Evolutionary conservation across 2,329 filamentous ascomycete species (phyloP).

Genomic region (Cryphonectria radicalis): DNA sequence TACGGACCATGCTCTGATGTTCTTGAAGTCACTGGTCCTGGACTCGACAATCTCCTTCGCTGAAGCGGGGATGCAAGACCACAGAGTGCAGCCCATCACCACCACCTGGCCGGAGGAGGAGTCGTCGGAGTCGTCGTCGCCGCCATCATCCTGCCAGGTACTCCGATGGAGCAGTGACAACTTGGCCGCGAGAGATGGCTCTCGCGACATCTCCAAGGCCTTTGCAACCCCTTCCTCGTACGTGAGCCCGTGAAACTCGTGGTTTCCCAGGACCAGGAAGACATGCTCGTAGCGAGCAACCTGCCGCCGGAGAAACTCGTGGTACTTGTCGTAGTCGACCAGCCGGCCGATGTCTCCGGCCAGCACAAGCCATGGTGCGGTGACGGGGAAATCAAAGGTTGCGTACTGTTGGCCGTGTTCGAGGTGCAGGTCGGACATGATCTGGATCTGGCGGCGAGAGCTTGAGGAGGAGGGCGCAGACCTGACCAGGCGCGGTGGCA

Average conservation of each 20-base stretch:
- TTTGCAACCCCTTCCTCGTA: constrained; percentile 43
- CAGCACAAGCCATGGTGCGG: constrained; percentile 50
- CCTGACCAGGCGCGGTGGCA: no score
- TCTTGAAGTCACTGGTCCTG: constrained; percentile 45
- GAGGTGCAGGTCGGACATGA: constrained; percentile 57
- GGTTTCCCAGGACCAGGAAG: constrained; percentile 56
- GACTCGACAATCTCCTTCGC: constrained; percentile 39
- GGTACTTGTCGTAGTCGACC: constrained; percentile 49
- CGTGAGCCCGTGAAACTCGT: constrained; percentile 56
- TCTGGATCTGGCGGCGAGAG: constrained; percentile 36
- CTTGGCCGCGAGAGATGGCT: constrained; percentile 43
- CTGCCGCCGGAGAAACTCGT: constrained; percentile 52
- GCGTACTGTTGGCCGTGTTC: constrained; percentile 50
- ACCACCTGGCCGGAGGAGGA: no score
- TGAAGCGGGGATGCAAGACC: no score
- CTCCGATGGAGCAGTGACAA: constrained; percentile 50
- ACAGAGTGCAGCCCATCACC: no score
- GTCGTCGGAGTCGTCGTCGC: constrained; percentile 24
- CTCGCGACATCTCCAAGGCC: constrained; percentile 44
- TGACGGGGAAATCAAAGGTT: constrained; percentile 45
- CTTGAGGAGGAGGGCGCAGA: no score
- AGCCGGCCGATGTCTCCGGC: constrained; percentile 57
- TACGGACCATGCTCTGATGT: constrained; percentile 53
- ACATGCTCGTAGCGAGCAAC: constrained; percentile 48
- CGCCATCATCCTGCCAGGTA: constrained; percentile 43